Conservation (phyloP, 2,329 filamentous ascomycete genomes). For the Cadophora malorum region DNA sequence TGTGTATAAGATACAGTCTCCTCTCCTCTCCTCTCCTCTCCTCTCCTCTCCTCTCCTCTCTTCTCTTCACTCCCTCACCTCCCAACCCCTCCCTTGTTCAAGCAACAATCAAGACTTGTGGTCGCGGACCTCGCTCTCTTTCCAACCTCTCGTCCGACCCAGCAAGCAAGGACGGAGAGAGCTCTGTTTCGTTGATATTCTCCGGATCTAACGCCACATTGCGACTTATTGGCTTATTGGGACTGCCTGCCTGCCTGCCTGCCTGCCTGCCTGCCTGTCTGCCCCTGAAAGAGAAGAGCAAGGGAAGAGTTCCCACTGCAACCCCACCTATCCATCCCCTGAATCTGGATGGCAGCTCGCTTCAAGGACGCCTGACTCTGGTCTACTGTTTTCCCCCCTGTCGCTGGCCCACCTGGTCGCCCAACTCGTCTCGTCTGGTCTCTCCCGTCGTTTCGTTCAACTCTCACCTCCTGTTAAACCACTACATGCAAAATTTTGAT, state of each 20-base stretch:
- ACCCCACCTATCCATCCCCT: neutral
- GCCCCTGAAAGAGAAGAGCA: neutral
- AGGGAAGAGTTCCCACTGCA: neutral
- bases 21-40: too few species aligned
- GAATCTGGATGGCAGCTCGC: neutral
- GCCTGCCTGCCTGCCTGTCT: too few species aligned
- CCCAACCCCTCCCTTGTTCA: neutral
- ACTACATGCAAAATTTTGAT: neutral
- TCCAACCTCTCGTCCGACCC: neutral
- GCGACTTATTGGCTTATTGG: neutral
- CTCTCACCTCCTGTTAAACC: slow-evolving; percentile 5
- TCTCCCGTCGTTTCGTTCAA: neutral
- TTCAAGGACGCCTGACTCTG: neutral
- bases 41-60: neutral
- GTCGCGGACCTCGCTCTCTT: neutral
- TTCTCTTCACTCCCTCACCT: neutral
- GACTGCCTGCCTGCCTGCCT: neutral
- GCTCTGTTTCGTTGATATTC: slow-evolving; percentile 16
- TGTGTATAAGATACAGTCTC: too few species aligned
- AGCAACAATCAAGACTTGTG: neutral
- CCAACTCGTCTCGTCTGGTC: neutral
- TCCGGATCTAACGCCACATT: slow-evolving; percentile 10
- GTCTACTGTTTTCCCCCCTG: neutral
- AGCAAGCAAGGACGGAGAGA: neutral
- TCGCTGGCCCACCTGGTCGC: neutral